These are phyloP conservation scores for Venustampulla echinocandica DNA, from an alignment of 495 filamentous ascomycete species.

Conservation along the genomic window DNA sequence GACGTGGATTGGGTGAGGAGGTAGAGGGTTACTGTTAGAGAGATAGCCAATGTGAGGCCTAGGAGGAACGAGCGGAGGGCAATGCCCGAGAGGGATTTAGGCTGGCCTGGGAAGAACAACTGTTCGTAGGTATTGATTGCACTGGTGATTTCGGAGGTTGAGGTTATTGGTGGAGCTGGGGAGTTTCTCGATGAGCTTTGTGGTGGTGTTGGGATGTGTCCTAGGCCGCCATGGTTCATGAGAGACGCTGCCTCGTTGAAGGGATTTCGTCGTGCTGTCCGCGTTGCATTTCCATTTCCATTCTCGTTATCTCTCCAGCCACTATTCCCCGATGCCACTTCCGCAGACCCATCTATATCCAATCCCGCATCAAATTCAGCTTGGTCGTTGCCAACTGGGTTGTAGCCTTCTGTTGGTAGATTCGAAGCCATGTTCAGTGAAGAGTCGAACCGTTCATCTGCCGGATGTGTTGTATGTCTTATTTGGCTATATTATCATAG, in stretches of 20 bases:
- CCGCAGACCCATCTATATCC: too few species aligned
- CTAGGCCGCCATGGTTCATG: conserved; percentile 13
- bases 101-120: conserved; percentile 38
- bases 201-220: background rate
- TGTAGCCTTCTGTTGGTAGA: too few species aligned
- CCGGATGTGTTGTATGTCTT: too few species aligned
- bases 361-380: too few species aligned
- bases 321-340: too few species aligned
- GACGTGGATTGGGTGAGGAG: conserved; percentile 33
- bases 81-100: conserved; percentile 70
- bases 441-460: too few species aligned
- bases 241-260: conserved; percentile 7
- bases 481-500: too few species aligned
- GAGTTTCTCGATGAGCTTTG: background rate
- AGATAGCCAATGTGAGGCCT: conserved; percentile 37
- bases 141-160: conserved; percentile 4
- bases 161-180: background rate
- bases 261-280: background rate
- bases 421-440: too few species aligned
- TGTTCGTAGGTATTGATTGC: conserved; percentile 27
- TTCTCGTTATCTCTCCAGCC: too few species aligned
- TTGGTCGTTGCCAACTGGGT: too few species aligned
- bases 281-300: too few species aligned
- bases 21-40: conserved; percentile 32
- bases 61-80: conserved; percentile 56